phyloP scores from a whole-genome alignment of 1,139 yeast species.

The Yamadazyma trypodendri region DNA sequence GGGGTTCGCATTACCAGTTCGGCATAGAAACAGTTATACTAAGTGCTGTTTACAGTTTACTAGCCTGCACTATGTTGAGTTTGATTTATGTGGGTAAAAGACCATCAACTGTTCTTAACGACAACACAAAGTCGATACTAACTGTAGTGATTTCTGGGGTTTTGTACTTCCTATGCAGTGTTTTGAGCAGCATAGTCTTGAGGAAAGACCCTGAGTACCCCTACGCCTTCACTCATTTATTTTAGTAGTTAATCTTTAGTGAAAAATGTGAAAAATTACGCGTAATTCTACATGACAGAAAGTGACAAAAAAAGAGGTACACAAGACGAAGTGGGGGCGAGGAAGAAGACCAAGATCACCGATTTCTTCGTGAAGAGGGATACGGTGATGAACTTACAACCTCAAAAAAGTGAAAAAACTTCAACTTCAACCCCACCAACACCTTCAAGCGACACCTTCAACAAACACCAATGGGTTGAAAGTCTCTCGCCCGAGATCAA shows the following conservation, averaged over 20 bases:
- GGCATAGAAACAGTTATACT: slow-evolving; percentile 63
- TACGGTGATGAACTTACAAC: no score
- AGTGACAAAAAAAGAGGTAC: background rate
- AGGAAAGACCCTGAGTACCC: slow-evolving; percentile 45
- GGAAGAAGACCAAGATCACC: slow-evolving; percentile 15
- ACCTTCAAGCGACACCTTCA: slow-evolving; percentile 24
- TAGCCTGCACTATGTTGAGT: slow-evolving; percentile 39
- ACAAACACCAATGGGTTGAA: slow-evolving; percentile 55
- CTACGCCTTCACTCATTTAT: slow-evolving; percentile 31
- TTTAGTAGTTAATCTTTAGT: slow-evolving; percentile 16
- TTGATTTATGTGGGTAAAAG: slow-evolving; percentile 37
- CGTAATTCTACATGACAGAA: slow-evolving; percentile 2
- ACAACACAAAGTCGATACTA: slow-evolving; percentile 17
- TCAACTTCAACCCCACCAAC: no score
- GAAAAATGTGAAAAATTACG: slow-evolving; percentile 3
- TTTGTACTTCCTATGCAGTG: slow-evolving; percentile 33
- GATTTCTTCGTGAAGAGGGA: slow-evolving; percentile 9
- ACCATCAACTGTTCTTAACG: slow-evolving; percentile 18
- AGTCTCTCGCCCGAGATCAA: slow-evolving; percentile 52
- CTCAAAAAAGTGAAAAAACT: no score
- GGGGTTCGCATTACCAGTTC: slow-evolving; percentile 65
- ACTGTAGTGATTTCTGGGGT: slow-evolving; percentile 19
- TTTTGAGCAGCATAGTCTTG: slow-evolving; percentile 38
- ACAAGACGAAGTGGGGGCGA: background rate
- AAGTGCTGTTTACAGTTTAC: slow-evolving; percentile 44